Conservation (phyloP, 2,329 filamentous ascomycete genomes). For the Neofusicoccum laricinum region DNA sequence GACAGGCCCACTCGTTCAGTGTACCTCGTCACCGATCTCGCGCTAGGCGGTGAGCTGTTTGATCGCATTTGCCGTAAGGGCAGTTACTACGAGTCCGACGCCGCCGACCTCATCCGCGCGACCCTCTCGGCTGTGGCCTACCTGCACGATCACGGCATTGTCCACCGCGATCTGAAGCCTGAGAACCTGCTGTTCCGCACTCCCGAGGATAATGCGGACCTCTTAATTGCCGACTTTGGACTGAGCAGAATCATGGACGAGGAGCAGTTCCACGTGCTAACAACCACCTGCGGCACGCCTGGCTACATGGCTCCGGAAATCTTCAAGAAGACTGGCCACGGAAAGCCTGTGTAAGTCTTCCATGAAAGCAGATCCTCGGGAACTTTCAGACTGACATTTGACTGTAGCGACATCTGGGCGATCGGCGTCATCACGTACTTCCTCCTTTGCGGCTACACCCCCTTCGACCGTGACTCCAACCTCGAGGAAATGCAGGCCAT, state of each 20-base stretch:
- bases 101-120: conserved; percentile 89
- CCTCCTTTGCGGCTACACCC: conserved; percentile 94
- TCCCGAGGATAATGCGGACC: conserved; percentile 94
- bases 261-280: conserved; percentile 95
- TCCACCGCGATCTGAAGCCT: conserved; percentile 95
- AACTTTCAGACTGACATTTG: neutral
- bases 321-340: conserved; percentile 97
- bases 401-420: conserved; percentile 80
- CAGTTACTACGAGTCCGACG: conserved; percentile 96
- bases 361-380: neutral
- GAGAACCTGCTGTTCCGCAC: conserved; percentile 97
- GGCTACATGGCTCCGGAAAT: conserved; percentile 99
- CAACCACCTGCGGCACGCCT: conserved; percentile 94
- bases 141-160: conserved; percentile 96
- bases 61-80: conserved; percentile 98
- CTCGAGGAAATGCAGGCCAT: conserved; percentile 99
- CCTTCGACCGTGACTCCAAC: conserved; percentile 95
- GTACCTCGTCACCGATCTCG: conserved; percentile 95
- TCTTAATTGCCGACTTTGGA: conserved; percentile 96
- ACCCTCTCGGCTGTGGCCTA: conserved; percentile 97
- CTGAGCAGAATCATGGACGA: conserved; percentile 98
- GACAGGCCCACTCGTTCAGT: conserved; percentile 46
- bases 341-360: conserved; percentile 75
- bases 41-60: conserved; percentile 93
- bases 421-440: conserved; percentile 99